Conservation (phyloP, 768 basidiomycete species). For the Lepiota venenata region DNA sequence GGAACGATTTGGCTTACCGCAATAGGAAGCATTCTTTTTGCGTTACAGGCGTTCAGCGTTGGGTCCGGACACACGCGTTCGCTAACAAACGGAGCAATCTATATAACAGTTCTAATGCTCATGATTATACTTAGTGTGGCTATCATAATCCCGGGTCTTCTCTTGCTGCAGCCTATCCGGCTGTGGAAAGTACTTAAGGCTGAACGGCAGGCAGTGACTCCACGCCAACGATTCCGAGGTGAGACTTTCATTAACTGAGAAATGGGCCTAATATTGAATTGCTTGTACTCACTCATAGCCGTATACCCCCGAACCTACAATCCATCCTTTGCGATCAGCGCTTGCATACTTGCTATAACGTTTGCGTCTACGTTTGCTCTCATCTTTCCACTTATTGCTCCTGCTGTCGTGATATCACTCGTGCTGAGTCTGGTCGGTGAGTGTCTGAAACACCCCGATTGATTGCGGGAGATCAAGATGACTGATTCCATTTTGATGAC, state of each 20-base stretch:
- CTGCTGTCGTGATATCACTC: slow-evolving; percentile 63
- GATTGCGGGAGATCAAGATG: neutral
- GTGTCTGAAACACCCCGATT: slow-evolving; percentile 18
- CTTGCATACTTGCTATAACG: slow-evolving; percentile 63
- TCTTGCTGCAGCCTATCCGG: slow-evolving; percentile 68
- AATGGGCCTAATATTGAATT: slow-evolving; percentile 5
- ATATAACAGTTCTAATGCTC: slow-evolving; percentile 61
- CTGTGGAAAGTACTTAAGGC: slow-evolving; percentile 54
- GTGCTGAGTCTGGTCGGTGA: slow-evolving; percentile 64
- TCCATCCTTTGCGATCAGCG: slow-evolving; percentile 62
- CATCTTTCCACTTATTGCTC: slow-evolving; percentile 74
- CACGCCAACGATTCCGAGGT: slow-evolving; percentile 79
- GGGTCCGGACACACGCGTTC: slow-evolving; percentile 34
- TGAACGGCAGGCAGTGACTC: slow-evolving; percentile 63
- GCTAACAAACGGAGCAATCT: slow-evolving; percentile 68
- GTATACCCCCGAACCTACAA: slow-evolving; percentile 72
- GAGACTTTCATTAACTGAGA: slow-evolving; percentile 20
- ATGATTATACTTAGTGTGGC: slow-evolving; percentile 60
- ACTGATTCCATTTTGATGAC: neutral
- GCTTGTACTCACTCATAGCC: slow-evolving; percentile 31
- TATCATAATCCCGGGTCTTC: slow-evolving; percentile 65
- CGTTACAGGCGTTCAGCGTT: slow-evolving; percentile 54
- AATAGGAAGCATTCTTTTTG: slow-evolving; percentile 68
- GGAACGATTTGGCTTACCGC: slow-evolving; percentile 60
- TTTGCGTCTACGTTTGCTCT: slow-evolving; percentile 73